phyloP scores from a whole-genome alignment of 257 asterid species.

The Rehmannia glutinosa region DNA sequence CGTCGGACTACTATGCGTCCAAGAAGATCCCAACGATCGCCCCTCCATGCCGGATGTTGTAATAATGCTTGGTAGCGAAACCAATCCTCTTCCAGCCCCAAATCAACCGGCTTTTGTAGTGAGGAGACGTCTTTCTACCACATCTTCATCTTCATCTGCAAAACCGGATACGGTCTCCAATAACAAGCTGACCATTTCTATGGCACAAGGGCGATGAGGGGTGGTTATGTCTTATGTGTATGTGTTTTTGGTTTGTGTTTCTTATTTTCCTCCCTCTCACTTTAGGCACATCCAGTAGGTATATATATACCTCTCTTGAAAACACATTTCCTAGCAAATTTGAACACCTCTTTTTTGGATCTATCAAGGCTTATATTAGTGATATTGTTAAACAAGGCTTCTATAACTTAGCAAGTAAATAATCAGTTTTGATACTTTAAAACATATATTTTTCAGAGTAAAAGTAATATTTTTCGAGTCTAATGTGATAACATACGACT shows the following conservation, averaged over 20 bases:
- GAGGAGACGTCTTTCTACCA: conserved; percentile 19
- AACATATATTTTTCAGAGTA: too few species aligned
- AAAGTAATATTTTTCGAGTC: too few species aligned
- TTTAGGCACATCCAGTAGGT: background rate
- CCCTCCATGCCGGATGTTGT: conserved; percentile 30
- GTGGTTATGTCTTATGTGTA: background rate
- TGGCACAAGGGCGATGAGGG: conserved; percentile 24
- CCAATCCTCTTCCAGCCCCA: conserved; percentile 13
- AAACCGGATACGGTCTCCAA: conserved; percentile 11
- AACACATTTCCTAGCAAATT: background rate
- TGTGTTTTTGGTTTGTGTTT: background rate
- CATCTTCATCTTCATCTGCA: conserved; percentile 23
- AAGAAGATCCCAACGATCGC: conserved; percentile 39
- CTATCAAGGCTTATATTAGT: too few species aligned
- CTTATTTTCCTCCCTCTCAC: background rate
- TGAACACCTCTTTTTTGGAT: too few species aligned
- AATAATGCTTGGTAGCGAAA: conserved; percentile 29
- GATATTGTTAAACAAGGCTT: too few species aligned
- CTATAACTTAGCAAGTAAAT: too few species aligned
- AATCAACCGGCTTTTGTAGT: conserved; percentile 28
- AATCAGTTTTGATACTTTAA: too few species aligned
- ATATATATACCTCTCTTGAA: too few species aligned
- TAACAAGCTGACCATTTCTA: conserved; percentile 18
- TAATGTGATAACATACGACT: too few species aligned
- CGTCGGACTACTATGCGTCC: conserved; percentile 35